These are phyloP conservation scores for Penicillium diatomitis DNA, from an alignment of 495 filamentous ascomycete genomes.

Conservation along the genomic window DNA sequence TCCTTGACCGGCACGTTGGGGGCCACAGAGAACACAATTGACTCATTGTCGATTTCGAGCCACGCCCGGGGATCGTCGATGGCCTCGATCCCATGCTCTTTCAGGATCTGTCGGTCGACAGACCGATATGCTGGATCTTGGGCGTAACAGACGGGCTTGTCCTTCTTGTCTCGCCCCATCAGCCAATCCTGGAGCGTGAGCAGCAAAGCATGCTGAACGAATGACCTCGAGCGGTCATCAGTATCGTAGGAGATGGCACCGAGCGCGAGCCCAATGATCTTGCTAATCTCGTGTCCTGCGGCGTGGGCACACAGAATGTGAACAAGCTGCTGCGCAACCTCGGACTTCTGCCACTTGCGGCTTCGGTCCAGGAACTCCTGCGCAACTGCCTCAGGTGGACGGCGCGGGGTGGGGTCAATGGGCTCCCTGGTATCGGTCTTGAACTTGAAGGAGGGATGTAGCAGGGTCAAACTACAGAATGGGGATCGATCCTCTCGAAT, in stretches of 20 bases:
- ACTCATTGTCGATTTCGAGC: constrained; percentile 22
- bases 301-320: constrained; percentile 1
- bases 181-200: constrained; percentile 9
- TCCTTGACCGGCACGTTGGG: constrained; percentile 23
- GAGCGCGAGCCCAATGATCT: constrained; percentile 8
- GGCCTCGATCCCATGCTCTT: constrained; percentile 9
- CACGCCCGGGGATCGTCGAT: constrained; percentile 24
- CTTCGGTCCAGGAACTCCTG: neutral
- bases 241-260: constrained; percentile 1
- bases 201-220: constrained; percentile 9
- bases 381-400: neutral
- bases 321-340: constrained; percentile 2
- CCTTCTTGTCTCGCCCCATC: neutral
- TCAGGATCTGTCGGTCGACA: constrained; percentile 14
- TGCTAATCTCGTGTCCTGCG: constrained; percentile 3
- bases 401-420: neutral
- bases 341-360: constrained; percentile 1
- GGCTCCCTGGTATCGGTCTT: neutral
- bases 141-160: constrained; percentile 6
- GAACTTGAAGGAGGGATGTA: neutral
- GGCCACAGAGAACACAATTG: constrained; percentile 18
- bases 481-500: neutral
- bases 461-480: neutral
- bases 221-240: neutral
- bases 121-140: constrained; percentile 22